A percentile compares a stretch with the other conserved stretches of the same genome.
Conservation (phyloP, 352 stramenopile species). For the Pythium monospermum region DNA sequence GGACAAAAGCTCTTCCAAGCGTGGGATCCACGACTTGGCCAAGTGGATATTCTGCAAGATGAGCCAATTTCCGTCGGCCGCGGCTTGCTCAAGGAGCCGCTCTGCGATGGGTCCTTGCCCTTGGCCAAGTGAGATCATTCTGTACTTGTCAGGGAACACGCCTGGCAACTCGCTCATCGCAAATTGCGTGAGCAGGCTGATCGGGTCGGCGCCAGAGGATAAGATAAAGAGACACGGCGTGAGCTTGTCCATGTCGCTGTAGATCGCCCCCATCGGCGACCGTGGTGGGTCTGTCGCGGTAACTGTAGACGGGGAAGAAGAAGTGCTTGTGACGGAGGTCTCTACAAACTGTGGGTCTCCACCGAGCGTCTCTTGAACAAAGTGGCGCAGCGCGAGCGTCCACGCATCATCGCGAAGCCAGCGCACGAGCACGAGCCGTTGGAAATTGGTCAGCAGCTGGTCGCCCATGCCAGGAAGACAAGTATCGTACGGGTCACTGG, state of each 20-base stretch:
- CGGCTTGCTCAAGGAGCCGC: constrained; percentile 42
- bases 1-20: constrained; percentile 40
- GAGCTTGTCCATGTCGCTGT: constrained; percentile 45
- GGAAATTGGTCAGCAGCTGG: constrained; percentile 30
- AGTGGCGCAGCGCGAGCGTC: constrained; percentile 27
- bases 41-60: constrained; percentile 76
- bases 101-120: constrained; percentile 70
- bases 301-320: too few species aligned
- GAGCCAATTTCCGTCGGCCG: constrained; percentile 53
- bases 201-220: constrained; percentile 63
- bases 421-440: constrained; percentile 51
- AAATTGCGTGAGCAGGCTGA: constrained; percentile 40
- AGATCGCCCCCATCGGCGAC: constrained; percentile 40
- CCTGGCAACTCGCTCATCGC: constrained; percentile 30
- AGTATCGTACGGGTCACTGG: constrained; percentile 31
- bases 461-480: constrained; percentile 33
- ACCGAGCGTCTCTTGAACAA: constrained; percentile 38
- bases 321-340: too few species aligned
- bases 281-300: too few species aligned
- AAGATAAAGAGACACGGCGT: constrained; percentile 77
- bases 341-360: constrained; percentile 16
- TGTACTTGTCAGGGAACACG: constrained; percentile 33
- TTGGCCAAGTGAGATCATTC: constrained; percentile 69
- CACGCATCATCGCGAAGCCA: constrained; percentile 56
- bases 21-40: constrained; percentile 69